These are phyloP conservation scores for Triadica sebifera DNA, from an alignment of 345 rosid genomes.

Conservation along the genomic window DNA sequence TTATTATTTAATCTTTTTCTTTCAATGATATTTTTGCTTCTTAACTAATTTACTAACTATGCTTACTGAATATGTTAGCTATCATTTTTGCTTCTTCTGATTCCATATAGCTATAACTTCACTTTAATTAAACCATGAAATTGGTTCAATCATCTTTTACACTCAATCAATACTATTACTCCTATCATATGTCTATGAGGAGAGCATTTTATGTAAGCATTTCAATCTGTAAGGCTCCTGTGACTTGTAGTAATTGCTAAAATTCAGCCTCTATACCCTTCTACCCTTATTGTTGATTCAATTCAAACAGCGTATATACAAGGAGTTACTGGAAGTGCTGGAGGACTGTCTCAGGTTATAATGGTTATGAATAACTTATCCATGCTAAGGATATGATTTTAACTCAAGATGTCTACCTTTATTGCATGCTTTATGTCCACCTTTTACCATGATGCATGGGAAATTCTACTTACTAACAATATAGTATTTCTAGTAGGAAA, in stretches of 20 bases:
- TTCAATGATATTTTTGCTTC: too few relatives aligned
- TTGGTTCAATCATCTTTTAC: too few relatives aligned
- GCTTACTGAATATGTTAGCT: not conserved
- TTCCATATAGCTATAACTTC: not conserved
- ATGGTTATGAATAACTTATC: constrained; percentile 6
- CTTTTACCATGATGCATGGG: not conserved
- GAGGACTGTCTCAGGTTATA: constrained; percentile 77
- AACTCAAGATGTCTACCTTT: not conserved
- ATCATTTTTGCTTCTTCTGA: not conserved
- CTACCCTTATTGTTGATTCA: too few relatives aligned
- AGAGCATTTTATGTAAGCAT: not conserved
- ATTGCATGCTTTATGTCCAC: not conserved
- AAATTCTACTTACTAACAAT: too few relatives aligned
- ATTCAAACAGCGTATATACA: too few relatives aligned
- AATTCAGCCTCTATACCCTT: too few relatives aligned
- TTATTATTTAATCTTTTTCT: too few relatives aligned
- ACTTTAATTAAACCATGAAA: not conserved
- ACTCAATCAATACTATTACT: not conserved
- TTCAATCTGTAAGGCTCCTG: not conserved
- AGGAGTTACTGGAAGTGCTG: constrained; percentile 92
- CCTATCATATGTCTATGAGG: not conserved
- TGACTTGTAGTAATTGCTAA: constrained; percentile 1
- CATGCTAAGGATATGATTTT: not conserved
- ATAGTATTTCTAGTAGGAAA: too few relatives aligned
- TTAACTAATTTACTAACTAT: constrained; percentile 1